Percentiles rank a stretch among this genome's conserved stretches.
These are phyloP conservation scores for Aspergillus neoniger DNA, from an alignment of 2,329 filamentous ascomycete genomes.

Conservation along the genomic window DNA sequence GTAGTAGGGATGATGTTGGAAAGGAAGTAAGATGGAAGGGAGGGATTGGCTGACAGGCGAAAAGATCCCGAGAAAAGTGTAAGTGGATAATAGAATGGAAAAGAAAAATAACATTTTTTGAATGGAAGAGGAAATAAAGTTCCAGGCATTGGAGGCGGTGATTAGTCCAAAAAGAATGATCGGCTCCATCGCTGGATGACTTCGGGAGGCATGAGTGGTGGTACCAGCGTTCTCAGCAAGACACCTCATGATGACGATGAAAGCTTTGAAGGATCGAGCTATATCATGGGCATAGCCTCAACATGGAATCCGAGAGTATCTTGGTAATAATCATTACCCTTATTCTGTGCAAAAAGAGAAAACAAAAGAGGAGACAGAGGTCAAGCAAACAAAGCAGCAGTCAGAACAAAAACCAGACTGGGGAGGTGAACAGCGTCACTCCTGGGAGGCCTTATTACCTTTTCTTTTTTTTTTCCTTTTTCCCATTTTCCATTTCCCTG, in stretches of 20 bases:
- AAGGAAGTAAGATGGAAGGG: not conserved
- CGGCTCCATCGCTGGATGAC: not conserved
- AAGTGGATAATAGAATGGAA: not conserved
- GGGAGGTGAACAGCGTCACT: no score
- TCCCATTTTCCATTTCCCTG: not conserved
- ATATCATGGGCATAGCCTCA: not conserved
- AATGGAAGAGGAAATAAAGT: slow-evolving; percentile 7
- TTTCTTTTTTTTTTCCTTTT: no score
- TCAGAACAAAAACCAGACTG: no score
- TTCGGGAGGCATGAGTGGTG: not conserved
- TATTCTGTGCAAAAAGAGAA: no score
- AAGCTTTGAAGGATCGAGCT: not conserved
- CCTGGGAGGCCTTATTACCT: no score
- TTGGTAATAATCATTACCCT: no score
- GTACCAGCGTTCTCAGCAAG: slow-evolving; percentile 3
- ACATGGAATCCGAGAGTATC: not conserved
- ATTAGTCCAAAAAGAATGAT: slow-evolving; percentile 3
- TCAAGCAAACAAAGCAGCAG: no score
- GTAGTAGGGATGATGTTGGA: not conserved
- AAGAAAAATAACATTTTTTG: not conserved
- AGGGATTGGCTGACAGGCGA: not conserved
- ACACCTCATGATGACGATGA: slow-evolving; percentile 20
- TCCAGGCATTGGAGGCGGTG: slow-evolving; percentile 6
- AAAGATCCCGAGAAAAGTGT: not conserved
- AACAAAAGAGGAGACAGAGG: no score